Conservation (phyloP, 1,284 basidiomycete genomes). For the Rhodotorula sp. region DNA sequence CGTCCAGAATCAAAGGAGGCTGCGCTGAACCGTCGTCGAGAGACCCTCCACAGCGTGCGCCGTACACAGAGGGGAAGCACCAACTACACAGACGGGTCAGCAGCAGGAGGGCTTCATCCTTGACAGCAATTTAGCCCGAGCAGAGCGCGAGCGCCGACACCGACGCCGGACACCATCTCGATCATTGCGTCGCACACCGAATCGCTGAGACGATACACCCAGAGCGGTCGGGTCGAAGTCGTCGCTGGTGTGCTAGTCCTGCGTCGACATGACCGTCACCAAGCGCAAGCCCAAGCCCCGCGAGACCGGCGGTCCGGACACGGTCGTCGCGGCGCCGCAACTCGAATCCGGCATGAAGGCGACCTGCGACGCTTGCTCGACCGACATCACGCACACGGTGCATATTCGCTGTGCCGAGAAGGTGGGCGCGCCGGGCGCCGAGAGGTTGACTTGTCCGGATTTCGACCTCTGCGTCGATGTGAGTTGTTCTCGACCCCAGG, state of each 20-base stretch:
- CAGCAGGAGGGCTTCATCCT: too few species aligned
- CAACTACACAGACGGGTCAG: too few species aligned
- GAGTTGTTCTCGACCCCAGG: background rate
- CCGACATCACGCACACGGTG: slow-evolving; percentile 47
- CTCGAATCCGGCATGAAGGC: slow-evolving; percentile 36
- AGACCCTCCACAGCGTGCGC: too few species aligned
- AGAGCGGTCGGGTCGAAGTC: background rate
- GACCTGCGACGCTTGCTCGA: slow-evolving; percentile 45
- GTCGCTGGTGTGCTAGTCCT: too few species aligned
- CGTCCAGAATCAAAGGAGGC: too few species aligned
- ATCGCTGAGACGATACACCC: too few species aligned
- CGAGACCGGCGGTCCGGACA: slow-evolving; percentile 16
- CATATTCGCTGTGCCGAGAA: slow-evolving; percentile 46
- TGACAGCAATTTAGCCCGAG: too few species aligned
- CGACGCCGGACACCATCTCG: too few species aligned
- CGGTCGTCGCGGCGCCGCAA: slow-evolving; percentile 15
- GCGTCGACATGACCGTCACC: slow-evolving; percentile 29
- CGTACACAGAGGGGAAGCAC: too few species aligned
- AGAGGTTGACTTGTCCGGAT: slow-evolving; percentile 40
- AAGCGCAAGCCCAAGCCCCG: slow-evolving; percentile 38
- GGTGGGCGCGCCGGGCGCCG: slow-evolving; percentile 1
- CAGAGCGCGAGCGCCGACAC: too few species aligned
- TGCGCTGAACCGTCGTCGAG: too few species aligned
- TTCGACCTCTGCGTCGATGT: slow-evolving; percentile 51
- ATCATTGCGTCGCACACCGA: background rate